Base-by-base conservation (phyloP, 2,329 filamentous ascomycete species). In the Fusarium sacchari region DNA sequence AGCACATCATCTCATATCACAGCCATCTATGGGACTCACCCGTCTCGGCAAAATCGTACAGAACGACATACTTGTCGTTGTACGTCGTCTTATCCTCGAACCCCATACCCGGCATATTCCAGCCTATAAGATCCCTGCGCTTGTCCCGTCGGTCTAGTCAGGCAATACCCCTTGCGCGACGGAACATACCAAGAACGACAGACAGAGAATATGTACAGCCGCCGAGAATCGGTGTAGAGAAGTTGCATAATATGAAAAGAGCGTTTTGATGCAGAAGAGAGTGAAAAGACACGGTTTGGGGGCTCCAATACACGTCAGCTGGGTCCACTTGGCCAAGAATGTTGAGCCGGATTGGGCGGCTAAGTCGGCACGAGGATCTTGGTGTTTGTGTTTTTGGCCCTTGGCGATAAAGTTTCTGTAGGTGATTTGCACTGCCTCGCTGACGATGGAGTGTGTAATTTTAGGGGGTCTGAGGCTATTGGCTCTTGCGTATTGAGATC, bases 11-110 rank as follows among this genome's bases (percentile, higher is more conserved):
- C 7, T 1, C 3, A 3, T 8, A 2, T 4, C 24, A 7, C 1
- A 1, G 1, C 7, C n/a, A 14, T 3, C 4, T 5, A 3, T 24
- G 20, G 20, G 12, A 39, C 80, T 47, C 60, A 84, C 83, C 82
- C 47, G 79, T 68, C 24, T 79, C 74, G 13, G 69, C 73, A 50
- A 83, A 84, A 64, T 84, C 82, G 46, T 83, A 84, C 40, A 79
- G 63, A 26, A 84, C 78, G 70, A 84, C 82, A 74, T 84, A 84
- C 67, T 84, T 84, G 75, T 84, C 82, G 59, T 84, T 81, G 73
- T 74, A 80, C 14, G 75, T 76, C 34, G 72, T 52, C 58, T 63
- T 69, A 26, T 66, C 71, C 26, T 61, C 60, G 7, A 64, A 24
- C 22, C 40, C 64, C 20, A 46, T 59, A 12, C 64, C 53, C 46